These are phyloP conservation scores for Corynascus novoguineensis DNA, from an alignment of 495 filamentous ascomycete genomes.

Conservation along the genomic window DNA sequence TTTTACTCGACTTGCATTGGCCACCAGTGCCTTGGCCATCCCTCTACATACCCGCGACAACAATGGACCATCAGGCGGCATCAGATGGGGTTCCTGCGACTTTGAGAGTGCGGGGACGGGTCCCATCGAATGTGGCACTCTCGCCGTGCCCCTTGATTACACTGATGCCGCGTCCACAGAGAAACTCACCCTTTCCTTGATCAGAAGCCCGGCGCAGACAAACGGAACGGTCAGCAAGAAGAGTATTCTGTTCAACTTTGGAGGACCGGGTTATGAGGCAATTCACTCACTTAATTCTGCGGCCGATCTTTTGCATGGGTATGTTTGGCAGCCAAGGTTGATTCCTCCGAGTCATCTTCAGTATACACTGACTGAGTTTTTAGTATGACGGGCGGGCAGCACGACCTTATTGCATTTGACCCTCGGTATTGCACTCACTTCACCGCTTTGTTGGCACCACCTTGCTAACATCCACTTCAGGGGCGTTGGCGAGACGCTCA, in stretches of 20 bases:
- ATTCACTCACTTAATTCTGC: constrained; percentile 21
- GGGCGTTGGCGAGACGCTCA: constrained; percentile 36
- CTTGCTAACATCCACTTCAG: constrained; percentile 14
- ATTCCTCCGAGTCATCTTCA: background rate
- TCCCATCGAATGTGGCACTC: background rate
- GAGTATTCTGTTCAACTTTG: constrained; percentile 44
- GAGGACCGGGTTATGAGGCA: constrained; percentile 34
- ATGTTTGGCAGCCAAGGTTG: constrained; percentile 1
- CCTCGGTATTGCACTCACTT: constrained; percentile 27
- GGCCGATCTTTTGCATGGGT: constrained; percentile 11
- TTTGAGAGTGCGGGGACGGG: background rate
- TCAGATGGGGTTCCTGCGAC: background rate
- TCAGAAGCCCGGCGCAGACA: constrained; percentile 1
- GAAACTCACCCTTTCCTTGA: background rate
- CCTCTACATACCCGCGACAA: background rate
- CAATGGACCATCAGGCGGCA: background rate
- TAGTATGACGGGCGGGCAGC: constrained; percentile 27
- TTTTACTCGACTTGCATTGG: background rate
- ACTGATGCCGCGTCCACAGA: background rate
- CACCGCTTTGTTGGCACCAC: background rate
- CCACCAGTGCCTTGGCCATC: background rate
- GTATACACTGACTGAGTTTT: background rate
- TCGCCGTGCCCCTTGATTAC: background rate
- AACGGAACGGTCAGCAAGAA: constrained; percentile 19
- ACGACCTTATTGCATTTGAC: constrained; percentile 40